Evolutionary conservation across 2,329 filamentous ascomycete genomes (phyloP), one percentile per base, ranked within the genome.

Genomic region (Colletotrichum agaves): DNA sequence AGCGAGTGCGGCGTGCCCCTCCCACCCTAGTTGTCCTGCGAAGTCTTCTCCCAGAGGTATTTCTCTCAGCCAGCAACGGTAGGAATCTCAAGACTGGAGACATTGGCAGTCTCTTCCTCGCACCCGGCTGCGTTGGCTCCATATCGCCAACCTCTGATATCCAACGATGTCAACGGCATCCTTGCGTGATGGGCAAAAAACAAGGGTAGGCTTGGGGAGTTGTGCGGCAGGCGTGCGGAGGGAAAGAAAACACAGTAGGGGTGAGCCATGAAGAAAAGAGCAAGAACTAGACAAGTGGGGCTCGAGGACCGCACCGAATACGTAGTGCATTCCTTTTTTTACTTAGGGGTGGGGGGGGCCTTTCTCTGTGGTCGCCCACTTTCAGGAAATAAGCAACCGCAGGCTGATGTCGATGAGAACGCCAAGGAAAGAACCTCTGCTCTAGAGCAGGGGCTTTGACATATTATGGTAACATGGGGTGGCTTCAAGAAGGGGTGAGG

Each of bases 341-440:
- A 31, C 49, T 27, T 35, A 35, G 27, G 21, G 21, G 21, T 3
- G 27, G 35, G 27, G 21, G 21, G 21, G 21, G 27, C 6, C 39
- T 49, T 50, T 49, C 27, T 47, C 31, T 41, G 17, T 31, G 17
- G 23, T 46, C 8, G 39, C 21, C 41, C 15, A 43, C 52, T 27
- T 19, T 8, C 19, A 53, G 23, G 52, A 58, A 63, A 67, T 58
- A 67, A 67, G 64, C 52, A 67, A 67, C 60, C 60, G 61, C 44
- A 52, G 13, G 61, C 52, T 63, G 60, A 58, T 63, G 52, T 58
- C 52, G 47, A 67, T 58, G 64, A 67, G 60, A 27, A 46, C 52
- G 60, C 64, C 64, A 67, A 63, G 64, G 37, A 33, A 33, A 50
- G 23, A 50, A 57, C 52, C 19, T 47, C 63, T 63, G 44, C 47